These are phyloP conservation scores for Pugionium dolabratum DNA, from an alignment of 345 rosid genomes.

Conservation along the genomic window DNA sequence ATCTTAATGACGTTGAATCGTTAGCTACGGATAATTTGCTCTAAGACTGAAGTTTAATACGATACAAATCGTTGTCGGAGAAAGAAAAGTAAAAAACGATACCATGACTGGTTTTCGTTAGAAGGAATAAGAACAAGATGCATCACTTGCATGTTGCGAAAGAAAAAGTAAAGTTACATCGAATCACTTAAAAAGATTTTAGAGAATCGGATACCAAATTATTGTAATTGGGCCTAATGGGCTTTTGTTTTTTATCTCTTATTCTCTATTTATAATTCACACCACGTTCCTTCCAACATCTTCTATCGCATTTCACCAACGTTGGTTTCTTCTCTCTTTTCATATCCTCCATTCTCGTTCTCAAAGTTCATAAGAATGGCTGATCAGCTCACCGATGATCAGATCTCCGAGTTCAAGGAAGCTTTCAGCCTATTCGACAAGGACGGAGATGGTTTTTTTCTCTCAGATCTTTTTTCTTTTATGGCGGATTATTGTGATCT, in stretches of 20 bases:
- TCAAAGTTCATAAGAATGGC: slow-evolving; percentile 33
- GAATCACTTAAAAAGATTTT: not conserved
- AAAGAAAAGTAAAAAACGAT: not conserved
- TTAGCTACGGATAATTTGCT: too few species aligned
- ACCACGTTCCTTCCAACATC: not conserved
- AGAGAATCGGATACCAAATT: slow-evolving; percentile 23
- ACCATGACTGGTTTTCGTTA: too few species aligned
- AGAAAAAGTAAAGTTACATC: not conserved
- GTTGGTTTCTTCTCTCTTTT: slow-evolving; percentile 1
- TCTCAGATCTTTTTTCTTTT: slow-evolving; percentile 20
- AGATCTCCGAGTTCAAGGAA: slow-evolving; percentile 55
- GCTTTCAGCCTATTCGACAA: slow-evolving; percentile 55
- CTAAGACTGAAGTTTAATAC: too few species aligned
- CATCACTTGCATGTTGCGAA: not conserved
- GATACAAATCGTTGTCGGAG: not conserved
- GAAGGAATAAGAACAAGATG: too few species aligned
- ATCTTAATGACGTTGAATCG: too few species aligned
- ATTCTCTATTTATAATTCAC: slow-evolving; percentile 8
- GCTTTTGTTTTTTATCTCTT: not conserved
- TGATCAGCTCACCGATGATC: slow-evolving; percentile 53
- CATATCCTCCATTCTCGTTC: not conserved
- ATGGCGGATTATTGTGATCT: not conserved
- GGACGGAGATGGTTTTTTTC: slow-evolving; percentile 54
- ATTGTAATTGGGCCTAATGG: slow-evolving; percentile 23
- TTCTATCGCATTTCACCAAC: slow-evolving; percentile 9